A percentile compares a stretch with the other conserved stretches of the same genome.
phyloP scores from a whole-genome alignment of 148 eudicot species.

The Chenopodium quinoa region DNA sequence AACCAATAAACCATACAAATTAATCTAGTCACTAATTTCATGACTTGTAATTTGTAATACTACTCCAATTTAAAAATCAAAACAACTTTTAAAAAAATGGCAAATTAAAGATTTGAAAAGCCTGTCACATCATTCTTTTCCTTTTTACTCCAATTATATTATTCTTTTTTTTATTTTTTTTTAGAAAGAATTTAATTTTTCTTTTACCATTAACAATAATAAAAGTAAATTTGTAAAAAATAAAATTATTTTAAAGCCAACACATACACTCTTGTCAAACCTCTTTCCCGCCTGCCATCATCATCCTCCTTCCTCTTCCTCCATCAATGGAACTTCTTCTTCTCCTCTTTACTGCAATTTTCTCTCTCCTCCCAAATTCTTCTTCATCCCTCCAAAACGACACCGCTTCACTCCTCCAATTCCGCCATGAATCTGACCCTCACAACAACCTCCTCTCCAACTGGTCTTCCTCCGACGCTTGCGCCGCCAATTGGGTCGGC shows the following conservation, averaged over 20 bases:
- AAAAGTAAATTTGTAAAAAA: neutral
- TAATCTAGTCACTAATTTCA: too few species aligned
- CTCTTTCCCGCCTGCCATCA: conserved; percentile 16
- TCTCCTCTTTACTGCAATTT: conserved; percentile 9
- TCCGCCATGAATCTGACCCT: conserved; percentile 65
- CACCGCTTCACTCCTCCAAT: conserved; percentile 68
- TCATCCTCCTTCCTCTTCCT: conserved; percentile 26
- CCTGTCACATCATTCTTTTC: neutral
- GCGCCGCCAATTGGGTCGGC: conserved; percentile 67
- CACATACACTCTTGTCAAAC: conserved; percentile 1
- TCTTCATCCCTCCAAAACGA: conserved; percentile 43
- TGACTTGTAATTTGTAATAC: neutral
- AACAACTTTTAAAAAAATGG: neutral
- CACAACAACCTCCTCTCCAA: conserved; percentile 71
- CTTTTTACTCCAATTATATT: neutral
- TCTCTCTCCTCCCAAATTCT: conserved; percentile 24
- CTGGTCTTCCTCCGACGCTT: conserved; percentile 67
- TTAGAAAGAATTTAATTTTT: neutral
- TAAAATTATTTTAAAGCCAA: neutral
- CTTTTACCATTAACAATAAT: neutral
- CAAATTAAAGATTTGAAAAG: neutral
- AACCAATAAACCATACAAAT: too few species aligned
- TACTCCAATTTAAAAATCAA: neutral
- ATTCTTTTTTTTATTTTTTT: too few species aligned
- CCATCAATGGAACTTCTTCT: conserved; percentile 40